phyloP scores from a whole-genome alignment of 1,284 basidiomycete species.

The Moesziomyces sp. region DNA sequence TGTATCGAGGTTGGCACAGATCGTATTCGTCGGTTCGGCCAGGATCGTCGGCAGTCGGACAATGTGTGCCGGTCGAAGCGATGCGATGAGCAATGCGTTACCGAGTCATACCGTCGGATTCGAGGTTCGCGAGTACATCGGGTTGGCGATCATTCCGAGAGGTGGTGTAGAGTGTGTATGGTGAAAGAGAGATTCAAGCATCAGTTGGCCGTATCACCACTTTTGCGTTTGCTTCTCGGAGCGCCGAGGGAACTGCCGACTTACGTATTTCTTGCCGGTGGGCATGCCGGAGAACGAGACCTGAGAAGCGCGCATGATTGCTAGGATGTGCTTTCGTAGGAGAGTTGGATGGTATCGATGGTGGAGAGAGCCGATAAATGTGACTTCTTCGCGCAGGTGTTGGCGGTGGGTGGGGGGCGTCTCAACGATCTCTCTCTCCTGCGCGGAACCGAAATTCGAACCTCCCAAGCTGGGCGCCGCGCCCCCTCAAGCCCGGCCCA shows the following conservation, averaged over 20 bases:
- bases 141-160: no score
- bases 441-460: constrained; percentile 12
- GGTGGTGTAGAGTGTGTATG: no score
- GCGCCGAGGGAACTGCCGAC: constrained; percentile 2
- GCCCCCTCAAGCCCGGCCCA: constrained; percentile 3
- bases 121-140: no score
- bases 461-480: background rate
- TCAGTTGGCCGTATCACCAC: no score
- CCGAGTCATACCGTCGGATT: no score
- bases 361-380: background rate
- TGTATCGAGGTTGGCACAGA: no score
- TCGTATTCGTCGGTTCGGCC: no score
- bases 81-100: no score
- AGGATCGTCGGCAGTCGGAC: no score
- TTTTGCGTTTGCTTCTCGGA: no score
- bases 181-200: no score
- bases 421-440: background rate
- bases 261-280: constrained; percentile 63
- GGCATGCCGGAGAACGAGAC: constrained; percentile 58
- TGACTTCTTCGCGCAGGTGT: constrained; percentile 3
- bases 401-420: background rate
- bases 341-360: constrained; percentile 5
- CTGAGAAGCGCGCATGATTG: constrained; percentile 52
- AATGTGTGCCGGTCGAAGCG: no score
- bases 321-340: background rate